Conservation (phyloP, 202 grass and related monocot genomes). For the Carex sylvatica region DNA sequence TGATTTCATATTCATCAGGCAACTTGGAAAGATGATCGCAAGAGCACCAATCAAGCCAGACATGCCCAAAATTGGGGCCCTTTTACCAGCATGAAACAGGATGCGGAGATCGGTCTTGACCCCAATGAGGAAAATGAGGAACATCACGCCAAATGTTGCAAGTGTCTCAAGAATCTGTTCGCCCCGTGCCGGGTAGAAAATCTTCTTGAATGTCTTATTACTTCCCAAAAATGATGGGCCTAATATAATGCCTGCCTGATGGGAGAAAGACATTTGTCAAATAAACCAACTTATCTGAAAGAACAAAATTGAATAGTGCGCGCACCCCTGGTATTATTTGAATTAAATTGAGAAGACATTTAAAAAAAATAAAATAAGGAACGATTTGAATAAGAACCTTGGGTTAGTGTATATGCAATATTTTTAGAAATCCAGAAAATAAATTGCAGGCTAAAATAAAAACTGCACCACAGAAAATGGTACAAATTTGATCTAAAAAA, state of each 20-base stretch:
- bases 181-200: conserved; percentile 60
- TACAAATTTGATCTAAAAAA: not conserved
- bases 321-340: not conserved
- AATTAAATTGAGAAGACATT: not conserved
- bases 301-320: not conserved
- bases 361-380: not conserved
- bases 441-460: not conserved
- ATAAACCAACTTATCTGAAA: not conserved
- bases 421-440: not conserved
- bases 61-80: conserved; percentile 52
- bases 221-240: conserved; percentile 67
- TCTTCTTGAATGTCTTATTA: conserved; percentile 43
- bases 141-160: conserved; percentile 68
- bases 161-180: conserved; percentile 68
- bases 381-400: not conserved
- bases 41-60: conserved; percentile 43
- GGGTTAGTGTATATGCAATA: not conserved
- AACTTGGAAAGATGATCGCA: conserved; percentile 10
- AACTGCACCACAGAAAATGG: not conserved
- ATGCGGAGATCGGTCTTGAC: conserved; percentile 67
- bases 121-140: conserved; percentile 77
- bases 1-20: conserved; percentile 14
- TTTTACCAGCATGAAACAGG: conserved; percentile 58
- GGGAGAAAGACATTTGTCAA: not conserved
- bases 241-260: conserved; percentile 78